Conservation (phyloP, 305 asterid genomes). For the Ajuga reptans region DNA sequence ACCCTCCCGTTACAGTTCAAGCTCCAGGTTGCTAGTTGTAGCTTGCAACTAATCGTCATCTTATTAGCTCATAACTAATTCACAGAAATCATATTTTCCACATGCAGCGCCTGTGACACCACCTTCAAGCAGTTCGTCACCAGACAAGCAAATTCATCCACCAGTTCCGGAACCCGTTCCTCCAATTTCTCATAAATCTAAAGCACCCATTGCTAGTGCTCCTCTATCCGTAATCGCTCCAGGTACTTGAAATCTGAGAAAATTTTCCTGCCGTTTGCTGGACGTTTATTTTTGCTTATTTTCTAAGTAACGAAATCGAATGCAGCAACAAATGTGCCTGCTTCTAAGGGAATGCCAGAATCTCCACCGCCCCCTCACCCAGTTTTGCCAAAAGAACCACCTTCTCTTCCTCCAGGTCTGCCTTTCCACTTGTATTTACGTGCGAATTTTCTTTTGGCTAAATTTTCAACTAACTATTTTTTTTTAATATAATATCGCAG, state of each 20-base stretch:
- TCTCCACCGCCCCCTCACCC: conserved; percentile 37
- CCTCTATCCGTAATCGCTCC: conserved; percentile 30
- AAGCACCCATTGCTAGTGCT: conserved; percentile 28
- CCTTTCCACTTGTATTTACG: conserved; percentile 19
- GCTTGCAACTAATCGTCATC: conserved; percentile 12
- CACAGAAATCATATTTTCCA: conserved; percentile 30
- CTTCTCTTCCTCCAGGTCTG: conserved; percentile 45
- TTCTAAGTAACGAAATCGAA: conserved; percentile 14
- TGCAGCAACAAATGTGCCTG: conserved; percentile 38
- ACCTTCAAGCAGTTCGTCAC: conserved; percentile 45
- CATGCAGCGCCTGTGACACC: conserved; percentile 44
- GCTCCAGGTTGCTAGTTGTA: conserved; percentile 51
- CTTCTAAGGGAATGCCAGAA: conserved; percentile 31
- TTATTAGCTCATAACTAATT: conserved; percentile 19
- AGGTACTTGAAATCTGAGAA: conserved; percentile 37
- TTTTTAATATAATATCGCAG: conserved; percentile 12
- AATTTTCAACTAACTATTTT: neutral
- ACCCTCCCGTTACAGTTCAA: conserved; percentile 36
- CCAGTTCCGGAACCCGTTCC: conserved; percentile 34
- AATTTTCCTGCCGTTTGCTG: neutral
- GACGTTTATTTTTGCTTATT: neutral
- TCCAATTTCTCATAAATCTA: conserved; percentile 37
- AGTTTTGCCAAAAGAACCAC: conserved; percentile 33
- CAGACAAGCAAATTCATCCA: conserved; percentile 34
- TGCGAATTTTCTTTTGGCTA: conserved; percentile 10